Base-by-base conservation (phyloP, 2,329 filamentous ascomycete genomes). In the Helotiales sp. region DNA sequence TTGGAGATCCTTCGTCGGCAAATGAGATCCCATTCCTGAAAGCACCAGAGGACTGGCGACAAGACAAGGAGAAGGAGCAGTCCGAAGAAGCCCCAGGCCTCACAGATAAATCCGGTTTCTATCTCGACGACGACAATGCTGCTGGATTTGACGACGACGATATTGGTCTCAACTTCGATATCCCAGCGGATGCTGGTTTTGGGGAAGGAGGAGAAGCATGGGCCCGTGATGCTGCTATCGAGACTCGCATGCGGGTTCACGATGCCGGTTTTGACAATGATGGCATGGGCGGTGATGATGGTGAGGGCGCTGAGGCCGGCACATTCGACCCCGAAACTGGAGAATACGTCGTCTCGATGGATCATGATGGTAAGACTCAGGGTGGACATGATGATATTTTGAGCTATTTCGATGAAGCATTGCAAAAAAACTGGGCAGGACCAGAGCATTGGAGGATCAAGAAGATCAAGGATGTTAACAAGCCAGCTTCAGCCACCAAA, bases 401-500 rank as follows among this genome's bases (percentile, higher is more conserved):
- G n/a, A 89, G 90, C 70, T 99, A 98, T 76, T 99, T 99, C 70
- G 95, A 99, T 72, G 91, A 96, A 69, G 93, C 93, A 2, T 77
- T 98, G 42, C 91, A 95, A 71, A 98, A 96, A 81, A 97, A 97
- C 69, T 99, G 95, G 93, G 88, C 89, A 5, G 96, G 92, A 49
- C 93, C 95, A n/a, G 95, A 98, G 72, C 95, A 99, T 74, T 99
- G 95, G 95, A 88, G 93, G 65, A 98, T 99, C 70, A 84, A 90
- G 62, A 91, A 92, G 70, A 95, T 99, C 73, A 98, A 98, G 69
- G 85, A 88, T 63, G 76, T 81, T 69, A 82, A 79, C 67, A 92
- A 93, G 73, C 80, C 85, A 7, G 77, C 82, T 8, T 79, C 83
- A 13, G 77, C 67, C 67, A 82, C 73, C 69, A 87, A 83, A 63